Percentiles rank a stretch among this genome's conserved stretches.
Evolutionary conservation across 257 asterid genomes (phyloP).

Genomic region (Leonotis leonurus): DNA sequence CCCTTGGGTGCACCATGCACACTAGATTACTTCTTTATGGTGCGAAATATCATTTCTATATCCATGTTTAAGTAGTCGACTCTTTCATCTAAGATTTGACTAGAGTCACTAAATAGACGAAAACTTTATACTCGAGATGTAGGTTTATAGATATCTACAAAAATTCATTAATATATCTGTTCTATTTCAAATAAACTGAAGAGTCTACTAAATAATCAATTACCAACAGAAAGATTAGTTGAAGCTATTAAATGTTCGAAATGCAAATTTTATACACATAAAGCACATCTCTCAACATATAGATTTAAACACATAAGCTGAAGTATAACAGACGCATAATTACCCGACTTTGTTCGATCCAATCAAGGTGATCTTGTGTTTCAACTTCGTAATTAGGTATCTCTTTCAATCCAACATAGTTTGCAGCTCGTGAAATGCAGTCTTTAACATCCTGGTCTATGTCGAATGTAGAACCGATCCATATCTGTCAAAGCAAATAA

Average conservation of each 20-base stretch:
- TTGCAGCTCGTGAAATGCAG: conserved; percentile 69
- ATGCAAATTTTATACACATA: not conserved
- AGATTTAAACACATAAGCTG: not conserved
- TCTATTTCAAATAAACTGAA: not conserved
- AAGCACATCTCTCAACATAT: not conserved
- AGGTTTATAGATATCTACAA: no score
- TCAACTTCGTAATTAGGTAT: conserved; percentile 54
- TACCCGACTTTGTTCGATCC: conserved; percentile 79
- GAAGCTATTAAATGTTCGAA: not conserved
- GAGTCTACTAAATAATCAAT: not conserved
- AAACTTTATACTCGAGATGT: no score
- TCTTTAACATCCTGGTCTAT: conserved; percentile 60
- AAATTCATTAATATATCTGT: not conserved
- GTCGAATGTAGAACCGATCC: conserved; percentile 56
- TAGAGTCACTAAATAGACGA: no score
- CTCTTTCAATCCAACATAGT: conserved; percentile 72
- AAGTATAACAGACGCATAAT: not conserved
- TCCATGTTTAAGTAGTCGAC: no score
- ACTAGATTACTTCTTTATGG: no score
- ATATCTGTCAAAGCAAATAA: conserved; percentile 37
- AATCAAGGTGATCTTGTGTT: conserved; percentile 63
- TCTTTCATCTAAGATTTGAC: no score
- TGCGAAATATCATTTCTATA: no score
- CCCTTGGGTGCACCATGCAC: no score
- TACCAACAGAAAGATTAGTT: not conserved